Conservation (phyloP, 1,139 yeast genomes). For the Geotrichum australiense region DNA sequence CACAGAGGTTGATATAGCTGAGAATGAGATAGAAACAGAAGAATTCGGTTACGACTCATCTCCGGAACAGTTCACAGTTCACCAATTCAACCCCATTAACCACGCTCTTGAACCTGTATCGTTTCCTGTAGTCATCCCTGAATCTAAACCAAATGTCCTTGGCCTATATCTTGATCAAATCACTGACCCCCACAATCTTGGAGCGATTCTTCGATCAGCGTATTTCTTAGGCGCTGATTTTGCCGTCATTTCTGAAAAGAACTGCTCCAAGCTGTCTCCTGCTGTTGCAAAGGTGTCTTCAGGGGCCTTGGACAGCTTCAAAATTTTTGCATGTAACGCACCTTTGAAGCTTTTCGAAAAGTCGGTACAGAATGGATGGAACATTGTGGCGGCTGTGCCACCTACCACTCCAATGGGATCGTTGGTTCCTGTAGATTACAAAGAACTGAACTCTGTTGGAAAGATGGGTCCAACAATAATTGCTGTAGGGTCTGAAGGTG, state of each 20-base stretch:
- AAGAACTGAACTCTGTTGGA: slow-evolving; percentile 35
- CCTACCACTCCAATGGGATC: slow-evolving; percentile 22
- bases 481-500: slow-evolving; percentile 81
- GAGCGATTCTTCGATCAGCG: slow-evolving; percentile 78
- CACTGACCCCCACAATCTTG: slow-evolving; percentile 86
- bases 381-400: slow-evolving; percentile 56
- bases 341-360: slow-evolving; percentile 58
- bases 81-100: slow-evolving; percentile 2
- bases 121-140: slow-evolving; percentile 16
- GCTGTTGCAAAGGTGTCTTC: slow-evolving; percentile 67
- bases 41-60: too few relatives aligned
- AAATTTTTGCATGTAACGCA: slow-evolving; percentile 50
- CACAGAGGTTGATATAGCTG: too few relatives aligned
- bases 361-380: slow-evolving; percentile 59
- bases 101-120: neutral
- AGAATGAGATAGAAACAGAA: slow-evolving; percentile 9
- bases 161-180: slow-evolving; percentile 77
- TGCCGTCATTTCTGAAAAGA: slow-evolving; percentile 59
- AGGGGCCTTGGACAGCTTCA: slow-evolving; percentile 78
- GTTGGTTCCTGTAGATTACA: slow-evolving; percentile 32
- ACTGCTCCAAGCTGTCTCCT: slow-evolving; percentile 70
- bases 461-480: slow-evolving; percentile 51
- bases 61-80: neutral
- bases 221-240: slow-evolving; percentile 82
- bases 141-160: slow-evolving; percentile 45